phyloP scores from a whole-genome alignment of 2,329 filamentous ascomycete genomes.

The Cladorrhinum sp. region DNA sequence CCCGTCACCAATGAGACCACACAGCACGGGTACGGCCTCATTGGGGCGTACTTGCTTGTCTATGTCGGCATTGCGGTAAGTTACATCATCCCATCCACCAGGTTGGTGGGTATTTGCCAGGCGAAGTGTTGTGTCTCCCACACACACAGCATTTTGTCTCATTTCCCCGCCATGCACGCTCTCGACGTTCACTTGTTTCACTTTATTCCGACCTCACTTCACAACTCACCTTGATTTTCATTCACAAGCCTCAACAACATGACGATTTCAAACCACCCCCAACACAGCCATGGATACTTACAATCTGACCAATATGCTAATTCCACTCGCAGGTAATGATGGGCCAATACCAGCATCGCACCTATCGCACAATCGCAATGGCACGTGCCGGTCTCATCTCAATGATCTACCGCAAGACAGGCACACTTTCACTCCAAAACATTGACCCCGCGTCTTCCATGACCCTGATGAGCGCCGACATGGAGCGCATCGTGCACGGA shows the following conservation, averaged over 20 bases:
- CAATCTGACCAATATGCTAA: not conserved
- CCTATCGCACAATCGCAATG: conserved; percentile 37
- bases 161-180: not conserved
- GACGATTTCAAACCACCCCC: too few relatives aligned
- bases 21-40: conserved; percentile 37
- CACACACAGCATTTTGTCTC: too few relatives aligned
- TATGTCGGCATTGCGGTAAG: conserved; percentile 42
- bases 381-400: conserved; percentile 38
- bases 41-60: conserved; percentile 40
- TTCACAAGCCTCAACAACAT: too few relatives aligned
- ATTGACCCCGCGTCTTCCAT: conserved; percentile 41
- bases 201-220: not conserved
- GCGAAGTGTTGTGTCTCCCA: too few relatives aligned
- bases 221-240: too few relatives aligned
- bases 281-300: too few relatives aligned
- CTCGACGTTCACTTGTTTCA: not conserved
- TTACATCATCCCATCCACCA: not conserved
- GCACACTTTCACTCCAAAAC: conserved; percentile 30
- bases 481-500: conserved; percentile 41
- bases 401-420: conserved; percentile 49
- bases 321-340: conserved; percentile 24
- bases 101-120: not conserved
- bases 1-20: conserved; percentile 27
- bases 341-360: conserved; percentile 35
- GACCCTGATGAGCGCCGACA: conserved; percentile 48